Conservation (phyloP, 352 stramenopile species). For the Globisporangium rhizosaccharum region DNA sequence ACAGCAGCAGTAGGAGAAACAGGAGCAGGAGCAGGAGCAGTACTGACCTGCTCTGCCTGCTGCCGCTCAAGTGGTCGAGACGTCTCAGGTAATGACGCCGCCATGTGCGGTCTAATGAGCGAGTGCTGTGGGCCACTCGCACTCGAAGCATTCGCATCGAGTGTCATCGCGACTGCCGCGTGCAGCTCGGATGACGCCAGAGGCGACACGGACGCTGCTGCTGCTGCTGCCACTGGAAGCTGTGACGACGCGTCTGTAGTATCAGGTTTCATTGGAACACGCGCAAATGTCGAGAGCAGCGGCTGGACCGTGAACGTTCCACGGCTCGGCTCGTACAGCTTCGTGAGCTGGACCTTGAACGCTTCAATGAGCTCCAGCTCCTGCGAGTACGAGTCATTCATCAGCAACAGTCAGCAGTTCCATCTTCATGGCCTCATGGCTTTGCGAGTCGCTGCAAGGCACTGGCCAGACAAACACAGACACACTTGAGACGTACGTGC, state of each 20-base stretch:
- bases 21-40: neutral
- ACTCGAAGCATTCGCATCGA: no score
- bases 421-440: neutral
- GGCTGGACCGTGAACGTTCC: slow-evolving; percentile 60
- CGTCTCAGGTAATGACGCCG: no score
- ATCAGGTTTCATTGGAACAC: slow-evolving; percentile 1
- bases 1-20: neutral
- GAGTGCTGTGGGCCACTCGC: neutral
- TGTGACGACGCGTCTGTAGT: neutral
- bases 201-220: no score
- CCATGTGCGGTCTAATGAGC: slow-evolving; percentile 3
- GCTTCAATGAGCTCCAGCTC: slow-evolving; percentile 53
- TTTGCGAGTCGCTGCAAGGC: no score
- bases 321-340: slow-evolving; percentile 58
- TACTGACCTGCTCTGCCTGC: neutral
- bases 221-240: neutral
- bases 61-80: no score
- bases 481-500: slow-evolving; percentile 31
- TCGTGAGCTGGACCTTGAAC: slow-evolving; percentile 49
- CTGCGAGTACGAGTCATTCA: slow-evolving; percentile 1
- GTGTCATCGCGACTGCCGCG: no score
- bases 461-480: no score
- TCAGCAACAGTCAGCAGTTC: neutral
- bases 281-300: slow-evolving; percentile 40
- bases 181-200: no score